Percentiles rank a stretch among this genome's conserved stretches.
Conservation (phyloP, 169 alveolate genomes). For the Miamiensis avidus region DNA sequence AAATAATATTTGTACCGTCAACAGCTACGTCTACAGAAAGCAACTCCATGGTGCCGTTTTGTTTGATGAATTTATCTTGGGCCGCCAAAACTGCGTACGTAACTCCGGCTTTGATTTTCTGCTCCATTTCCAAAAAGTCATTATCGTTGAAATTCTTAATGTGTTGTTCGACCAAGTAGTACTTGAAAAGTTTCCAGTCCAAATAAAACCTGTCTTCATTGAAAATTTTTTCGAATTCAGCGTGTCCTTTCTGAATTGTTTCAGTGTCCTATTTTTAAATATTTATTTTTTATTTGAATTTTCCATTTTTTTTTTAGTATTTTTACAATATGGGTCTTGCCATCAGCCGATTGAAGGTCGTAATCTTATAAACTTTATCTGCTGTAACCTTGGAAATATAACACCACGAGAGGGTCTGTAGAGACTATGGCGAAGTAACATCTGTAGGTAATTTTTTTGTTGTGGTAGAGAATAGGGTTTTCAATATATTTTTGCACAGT, state of each 20-base stretch:
- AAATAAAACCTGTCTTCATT: neutral
- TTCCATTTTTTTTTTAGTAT: too few species aligned
- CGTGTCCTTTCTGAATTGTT: too few species aligned
- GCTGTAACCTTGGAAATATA: neutral
- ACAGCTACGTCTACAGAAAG: neutral
- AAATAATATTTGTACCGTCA: neutral
- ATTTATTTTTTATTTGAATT: too few species aligned
- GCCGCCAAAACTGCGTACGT: neutral
- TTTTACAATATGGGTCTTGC: neutral
- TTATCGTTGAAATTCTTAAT: neutral
- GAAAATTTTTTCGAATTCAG: neutral
- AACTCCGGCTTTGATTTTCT: neutral
- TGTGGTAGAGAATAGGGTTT: neutral
- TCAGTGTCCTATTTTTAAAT: too few species aligned
- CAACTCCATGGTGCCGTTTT: neutral
- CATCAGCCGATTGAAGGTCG: neutral
- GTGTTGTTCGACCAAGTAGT: neutral
- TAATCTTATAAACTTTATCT: too few species aligned
- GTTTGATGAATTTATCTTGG: neutral
- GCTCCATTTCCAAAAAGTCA: neutral
- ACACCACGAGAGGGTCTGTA: neutral
- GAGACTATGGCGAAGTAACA: neutral
- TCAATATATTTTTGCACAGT: neutral
- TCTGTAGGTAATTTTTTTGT: too few species aligned
- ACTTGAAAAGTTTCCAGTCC: neutral